Evolutionary conservation across 139 green algal genomes (phyloP).

Genomic region (Auxenochlorella pyrenoidosa): DNA sequence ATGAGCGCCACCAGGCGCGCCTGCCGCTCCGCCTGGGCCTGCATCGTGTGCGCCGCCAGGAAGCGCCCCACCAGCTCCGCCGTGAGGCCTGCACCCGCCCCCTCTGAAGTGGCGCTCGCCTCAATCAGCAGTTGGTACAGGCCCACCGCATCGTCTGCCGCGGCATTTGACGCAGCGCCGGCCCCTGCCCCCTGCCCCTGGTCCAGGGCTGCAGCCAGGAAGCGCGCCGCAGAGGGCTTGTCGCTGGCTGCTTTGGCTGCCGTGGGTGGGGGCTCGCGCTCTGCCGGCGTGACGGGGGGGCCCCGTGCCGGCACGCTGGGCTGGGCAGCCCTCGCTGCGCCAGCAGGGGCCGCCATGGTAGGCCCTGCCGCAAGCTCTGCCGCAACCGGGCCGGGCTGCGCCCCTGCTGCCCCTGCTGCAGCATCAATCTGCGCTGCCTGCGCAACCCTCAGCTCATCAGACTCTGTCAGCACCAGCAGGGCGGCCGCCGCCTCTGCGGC

Average conservation of each 20-base stretch:
- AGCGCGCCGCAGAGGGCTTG: background rate
- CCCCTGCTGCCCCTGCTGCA: background rate
- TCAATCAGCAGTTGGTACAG: conserved; percentile 17
- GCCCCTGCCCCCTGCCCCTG: background rate
- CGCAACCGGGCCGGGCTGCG: background rate
- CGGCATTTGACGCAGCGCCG: background rate
- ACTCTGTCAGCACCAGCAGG: conserved; percentile 32
- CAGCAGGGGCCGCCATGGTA: no score
- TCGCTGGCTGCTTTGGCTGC: background rate
- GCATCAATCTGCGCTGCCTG: background rate
- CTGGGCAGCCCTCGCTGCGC: background rate
- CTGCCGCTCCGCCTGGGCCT: conserved; percentile 6
- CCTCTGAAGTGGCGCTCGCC: background rate
- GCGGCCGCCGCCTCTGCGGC: conserved; percentile 18
- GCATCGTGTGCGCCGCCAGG: conserved; percentile 12
- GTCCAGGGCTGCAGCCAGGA: background rate
- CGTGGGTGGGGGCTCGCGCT: background rate
- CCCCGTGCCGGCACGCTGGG: background rate
- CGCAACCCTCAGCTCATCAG: background rate
- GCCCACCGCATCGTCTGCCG: background rate
- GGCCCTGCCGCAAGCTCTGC: no score
- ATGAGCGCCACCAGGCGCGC: conserved; percentile 17
- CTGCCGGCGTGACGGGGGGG: background rate
- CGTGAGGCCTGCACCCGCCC: background rate
- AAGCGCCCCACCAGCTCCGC: conserved; percentile 10